A percentile compares a stretch with the other conserved stretches of the same genome.
phyloP scores from a whole-genome alignment of 1,284 basidiomycete species.

The Marasmius fiardii region DNA sequence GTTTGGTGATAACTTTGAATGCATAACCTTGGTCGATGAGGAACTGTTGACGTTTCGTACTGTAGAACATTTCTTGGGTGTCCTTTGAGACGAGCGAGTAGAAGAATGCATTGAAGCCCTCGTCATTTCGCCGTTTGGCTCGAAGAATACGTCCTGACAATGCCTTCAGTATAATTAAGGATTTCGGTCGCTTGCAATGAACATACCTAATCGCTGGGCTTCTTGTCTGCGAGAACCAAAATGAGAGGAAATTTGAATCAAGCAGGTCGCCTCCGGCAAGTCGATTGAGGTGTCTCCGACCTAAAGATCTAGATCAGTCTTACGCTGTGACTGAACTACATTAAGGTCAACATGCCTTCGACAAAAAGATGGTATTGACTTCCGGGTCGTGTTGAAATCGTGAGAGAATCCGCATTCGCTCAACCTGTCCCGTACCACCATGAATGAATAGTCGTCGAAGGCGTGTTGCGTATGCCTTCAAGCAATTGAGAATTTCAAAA shows the following conservation, averaged over 20 bases:
- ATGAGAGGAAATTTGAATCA: slow-evolving; percentile 99
- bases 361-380: slow-evolving; percentile 98
- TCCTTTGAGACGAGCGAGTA: slow-evolving; percentile 99
- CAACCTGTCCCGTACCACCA: slow-evolving; percentile 93
- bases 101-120: slow-evolving; percentile 99
- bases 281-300: slow-evolving; percentile 99
- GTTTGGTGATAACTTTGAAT: slow-evolving; percentile 98
- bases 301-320: slow-evolving; percentile 32
- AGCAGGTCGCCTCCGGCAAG: slow-evolving; percentile 96
- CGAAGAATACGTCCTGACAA: slow-evolving; percentile 81
- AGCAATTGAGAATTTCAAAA: neutral
- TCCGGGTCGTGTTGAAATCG: slow-evolving; percentile 95
- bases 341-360: slow-evolving; percentile 61
- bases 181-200: no score
- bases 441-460: slow-evolving; percentile 96
- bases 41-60: slow-evolving; percentile 98
- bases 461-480: slow-evolving; percentile 93
- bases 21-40: slow-evolving; percentile 98
- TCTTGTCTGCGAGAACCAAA: slow-evolving; percentile 98
- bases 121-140: slow-evolving; percentile 97
- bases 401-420: slow-evolving; percentile 93
- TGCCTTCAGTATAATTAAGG: no score
- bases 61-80: slow-evolving; percentile 99
- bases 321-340: neutral
- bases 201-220: slow-evolving; percentile 88